Percentiles rank a stretch among this genome's conserved stretches.
Evolutionary conservation across 2,329 filamentous ascomycete species (phyloP).

Genomic region (Talaromyces piceae): DNA sequence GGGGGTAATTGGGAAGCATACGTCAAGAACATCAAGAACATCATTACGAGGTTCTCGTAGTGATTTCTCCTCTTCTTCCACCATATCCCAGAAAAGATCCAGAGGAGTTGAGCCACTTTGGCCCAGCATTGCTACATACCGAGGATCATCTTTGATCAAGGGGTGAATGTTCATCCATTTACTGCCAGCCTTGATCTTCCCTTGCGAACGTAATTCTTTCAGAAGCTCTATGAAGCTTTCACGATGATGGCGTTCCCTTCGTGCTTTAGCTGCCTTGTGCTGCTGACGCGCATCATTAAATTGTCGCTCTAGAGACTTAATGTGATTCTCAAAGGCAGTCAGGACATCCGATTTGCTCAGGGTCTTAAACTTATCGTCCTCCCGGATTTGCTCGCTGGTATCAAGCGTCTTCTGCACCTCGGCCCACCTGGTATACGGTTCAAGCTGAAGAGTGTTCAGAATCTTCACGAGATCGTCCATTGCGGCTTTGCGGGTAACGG

Average conservation of each 20-base stretch:
- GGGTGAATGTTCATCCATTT: conserved; percentile 83
- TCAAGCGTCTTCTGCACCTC: conserved; percentile 80
- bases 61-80: conserved; percentile 89
- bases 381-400: conserved; percentile 66
- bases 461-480: conserved; percentile 76
- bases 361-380: conserved; percentile 75
- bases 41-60: conserved; percentile 73
- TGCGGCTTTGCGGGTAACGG: conserved; percentile 64
- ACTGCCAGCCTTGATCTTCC: conserved; percentile 78
- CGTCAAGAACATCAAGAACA: conserved; percentile 80
- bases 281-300: conserved; percentile 89
- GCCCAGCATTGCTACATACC: conserved; percentile 76
- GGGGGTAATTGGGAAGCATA: too few relatives aligned
- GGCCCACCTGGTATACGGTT: conserved; percentile 91
- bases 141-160: conserved; percentile 68
- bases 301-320: conserved; percentile 80
- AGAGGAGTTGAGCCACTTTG: conserved; percentile 77
- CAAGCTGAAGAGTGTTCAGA: conserved; percentile 70
- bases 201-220: conserved; percentile 62
- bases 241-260: conserved; percentile 77
- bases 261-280: conserved; percentile 71
- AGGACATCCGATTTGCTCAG: conserved; percentile 85
- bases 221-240: conserved; percentile 73
- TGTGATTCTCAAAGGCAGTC: conserved; percentile 88
- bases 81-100: conserved; percentile 90